Evolutionary conservation across 257 asterid species (phyloP), one percentile per base, ranked within the genome.

Genomic region (Solanum microdontum): DNA sequence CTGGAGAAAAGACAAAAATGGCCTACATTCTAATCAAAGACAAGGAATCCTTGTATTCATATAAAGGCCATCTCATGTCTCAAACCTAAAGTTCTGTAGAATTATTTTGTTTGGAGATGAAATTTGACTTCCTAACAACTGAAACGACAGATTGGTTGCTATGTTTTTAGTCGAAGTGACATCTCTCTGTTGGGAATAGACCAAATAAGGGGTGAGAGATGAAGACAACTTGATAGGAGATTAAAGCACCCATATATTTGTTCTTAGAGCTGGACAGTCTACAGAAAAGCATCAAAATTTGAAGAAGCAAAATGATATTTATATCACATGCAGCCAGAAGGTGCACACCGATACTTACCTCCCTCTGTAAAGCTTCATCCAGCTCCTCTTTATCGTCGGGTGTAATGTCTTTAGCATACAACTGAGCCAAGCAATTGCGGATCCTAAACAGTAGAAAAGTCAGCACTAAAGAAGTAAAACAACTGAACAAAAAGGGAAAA

Each of bases 321-420:
- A 15, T 43, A 43, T 43, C 62, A 40, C 23, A 13, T 7, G 37
- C 66, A 79, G 66, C 66, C 39, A 40, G 26, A 43, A 64, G 4
- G 39, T 39, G 39, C 77, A 82, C 28, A 33, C 85, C 37, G 55
- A 86, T 45, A 39, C 76, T 83, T 90, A 92, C 94, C 92, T 92
- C 93, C 77, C 94, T 92, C 77, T 90, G 92, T 87, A 92, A 90
- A 86, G 94, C 93, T 84, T 92, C 94, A 88, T 90, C 94, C 64
- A 90, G 93, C 86, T 90, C 93, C 74, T 90, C 91, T 84, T 92
- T 92, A 74, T 92, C 94, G 60, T 92, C 94, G 19, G 93, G 93
- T 19, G 93, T 90, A 77, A 92, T 90, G 88, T 92, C 93, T 74
- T 88, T 86, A 83, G 92, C 93, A 89, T 90, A 88, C 76, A 90